Conservation (phyloP, 73 alveolate genomes). For the Tetrahymena thermophila region DNA sequence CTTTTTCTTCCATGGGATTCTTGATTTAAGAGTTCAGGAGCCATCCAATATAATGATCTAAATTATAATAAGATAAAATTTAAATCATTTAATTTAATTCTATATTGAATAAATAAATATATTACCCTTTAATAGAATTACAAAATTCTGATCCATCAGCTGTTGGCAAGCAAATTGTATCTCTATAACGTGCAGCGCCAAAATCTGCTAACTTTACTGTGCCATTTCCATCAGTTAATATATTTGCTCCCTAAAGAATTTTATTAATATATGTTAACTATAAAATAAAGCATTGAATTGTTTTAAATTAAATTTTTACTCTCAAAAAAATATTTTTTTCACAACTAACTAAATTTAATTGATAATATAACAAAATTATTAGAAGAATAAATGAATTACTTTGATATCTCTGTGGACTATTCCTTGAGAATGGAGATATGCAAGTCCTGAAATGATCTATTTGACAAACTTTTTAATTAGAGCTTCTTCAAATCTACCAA, state of each 20-base stretch:
- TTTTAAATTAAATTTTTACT: too few relatives aligned
- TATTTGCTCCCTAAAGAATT: constrained; percentile 70
- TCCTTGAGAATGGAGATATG: constrained; percentile 75
- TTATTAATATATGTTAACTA: too few relatives aligned
- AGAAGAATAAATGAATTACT: background rate
- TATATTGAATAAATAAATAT: background rate
- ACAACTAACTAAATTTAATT: too few relatives aligned
- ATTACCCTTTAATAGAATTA: constrained; percentile 33
- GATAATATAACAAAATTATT: background rate
- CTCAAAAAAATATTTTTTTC: too few relatives aligned
- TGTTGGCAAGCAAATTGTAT: background rate
- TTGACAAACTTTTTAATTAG: constrained; percentile 53
- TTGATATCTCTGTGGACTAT: constrained; percentile 90
- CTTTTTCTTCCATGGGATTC: constrained; percentile 58
- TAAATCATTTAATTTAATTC: background rate
- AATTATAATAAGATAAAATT: background rate
- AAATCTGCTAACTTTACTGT: constrained; percentile 62
- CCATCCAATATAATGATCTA: constrained; percentile 70
- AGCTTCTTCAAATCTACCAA: constrained; percentile 59
- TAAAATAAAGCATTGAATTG: too few relatives aligned
- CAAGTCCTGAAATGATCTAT: constrained; percentile 74
- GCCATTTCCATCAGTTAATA: constrained; percentile 61
- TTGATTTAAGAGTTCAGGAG: constrained; percentile 64
- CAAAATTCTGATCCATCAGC: constrained; percentile 24
- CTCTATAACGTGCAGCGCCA: constrained; percentile 49